Base-by-base conservation (phyloP, 2,329 filamentous ascomycete genomes). In the Tolypocladium capitatum region DNA sequence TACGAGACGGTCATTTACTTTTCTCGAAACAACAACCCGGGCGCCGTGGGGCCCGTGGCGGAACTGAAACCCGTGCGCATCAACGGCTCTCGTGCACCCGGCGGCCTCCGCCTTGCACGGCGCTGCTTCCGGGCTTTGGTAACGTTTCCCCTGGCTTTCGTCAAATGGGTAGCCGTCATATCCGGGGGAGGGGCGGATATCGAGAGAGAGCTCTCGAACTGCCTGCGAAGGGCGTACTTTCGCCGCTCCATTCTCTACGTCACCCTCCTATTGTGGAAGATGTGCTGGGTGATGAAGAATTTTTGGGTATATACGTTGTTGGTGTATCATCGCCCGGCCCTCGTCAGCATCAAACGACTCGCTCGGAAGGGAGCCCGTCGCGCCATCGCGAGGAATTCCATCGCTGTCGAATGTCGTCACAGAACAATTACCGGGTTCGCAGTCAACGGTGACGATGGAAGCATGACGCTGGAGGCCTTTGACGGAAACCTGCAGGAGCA, bases 121-220 rank as follows among this genome's bases (percentile, higher is more conserved):
- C 46, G 46, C 14, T 47, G 52, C 21, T 49, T 52, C 45, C 55
- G 53, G 18, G 48, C 49, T 1, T 35, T 59, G 3, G 38, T 54
- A 3, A 50, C 51, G 2, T 30, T 63, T 2, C 53, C 62, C 1
- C 47, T 60, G 40, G 52, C 53, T 4, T 52, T 63, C 16, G 51
- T 58, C 18, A 63, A 64, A 46, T 67, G 62, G 58, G 49, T 63
- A 1, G 63, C 60, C 10, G 58, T 66, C 43, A 56, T 66, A 33
- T 61, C 61, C 1, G 59, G 61, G 2, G 65, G 59, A 5, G 62
- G 61, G 6, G 60, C 60, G 14, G 59, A 65, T 43, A 55, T 65
- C 28, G 65, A 66, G 47, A 51, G 64, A 27, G 65, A 67, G 51
- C 52, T 67, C 3, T 63, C 58, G 56, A 64, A 65, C 48, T 53